phyloP scores from a whole-genome alignment of 495 filamentous ascomycete species.

The Xylaria cubensis region DNA sequence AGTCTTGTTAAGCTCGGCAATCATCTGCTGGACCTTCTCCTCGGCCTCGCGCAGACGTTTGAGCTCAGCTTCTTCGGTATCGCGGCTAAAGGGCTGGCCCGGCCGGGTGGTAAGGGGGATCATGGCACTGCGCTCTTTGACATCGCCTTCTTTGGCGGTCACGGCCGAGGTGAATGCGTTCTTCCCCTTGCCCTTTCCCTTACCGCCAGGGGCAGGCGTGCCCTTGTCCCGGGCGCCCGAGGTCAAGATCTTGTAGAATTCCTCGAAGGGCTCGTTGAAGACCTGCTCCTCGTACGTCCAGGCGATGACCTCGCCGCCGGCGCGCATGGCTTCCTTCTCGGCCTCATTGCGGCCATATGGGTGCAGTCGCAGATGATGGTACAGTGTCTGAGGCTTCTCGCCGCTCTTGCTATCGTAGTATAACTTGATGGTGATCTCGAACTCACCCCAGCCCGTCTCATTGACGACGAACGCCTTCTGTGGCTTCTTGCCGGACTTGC shows the following conservation, averaged over 20 bases:
- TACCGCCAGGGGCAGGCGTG: slow-evolving; percentile 38
- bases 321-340: slow-evolving; percentile 69
- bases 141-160: slow-evolving; percentile 50
- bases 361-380: slow-evolving; percentile 89
- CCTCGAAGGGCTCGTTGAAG: slow-evolving; percentile 94
- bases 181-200: slow-evolving; percentile 50
- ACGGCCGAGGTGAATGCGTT: slow-evolving; percentile 24
- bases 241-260: slow-evolving; percentile 83
- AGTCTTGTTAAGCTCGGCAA: slow-evolving; percentile 66
- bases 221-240: slow-evolving; percentile 58
- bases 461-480: slow-evolving; percentile 69
- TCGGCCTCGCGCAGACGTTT: slow-evolving; percentile 75
- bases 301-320: slow-evolving; percentile 68
- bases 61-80: slow-evolving; percentile 75
- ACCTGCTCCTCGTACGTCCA: slow-evolving; percentile 89
- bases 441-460: slow-evolving; percentile 98
- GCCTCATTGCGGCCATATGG: slow-evolving; percentile 80
- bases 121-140: slow-evolving; percentile 69
- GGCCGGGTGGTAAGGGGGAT: slow-evolving; percentile 69
- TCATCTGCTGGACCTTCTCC: slow-evolving; percentile 69
- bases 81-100: slow-evolving; percentile 74
- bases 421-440: slow-evolving; percentile 91
- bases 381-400: slow-evolving; percentile 91
- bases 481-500: slow-evolving; percentile 57
- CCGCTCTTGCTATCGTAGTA: slow-evolving; percentile 84